A percentile compares a stretch with the other conserved stretches of the same genome.
Evolutionary conservation across 768 basidiomycete genomes (phyloP).

Genomic region (Boletus tomentosulus): DNA sequence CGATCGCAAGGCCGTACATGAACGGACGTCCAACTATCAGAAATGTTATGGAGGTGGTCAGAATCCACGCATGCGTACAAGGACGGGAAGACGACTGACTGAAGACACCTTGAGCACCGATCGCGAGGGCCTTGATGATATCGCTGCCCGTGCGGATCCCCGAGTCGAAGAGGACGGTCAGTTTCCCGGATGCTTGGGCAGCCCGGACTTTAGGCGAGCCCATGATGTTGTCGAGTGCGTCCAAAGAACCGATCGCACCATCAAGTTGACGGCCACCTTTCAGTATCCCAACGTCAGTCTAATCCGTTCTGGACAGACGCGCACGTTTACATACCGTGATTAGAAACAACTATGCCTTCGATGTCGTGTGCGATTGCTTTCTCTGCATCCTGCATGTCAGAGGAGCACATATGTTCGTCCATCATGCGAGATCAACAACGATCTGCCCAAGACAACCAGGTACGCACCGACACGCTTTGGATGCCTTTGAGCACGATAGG

Average conservation of each 20-base stretch:
- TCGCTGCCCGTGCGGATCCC: slow-evolving; percentile 84
- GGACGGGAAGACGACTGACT: slow-evolving; percentile 40
- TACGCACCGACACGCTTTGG: slow-evolving; percentile 52
- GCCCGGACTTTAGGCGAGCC: slow-evolving; percentile 52
- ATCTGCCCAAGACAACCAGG: not conserved
- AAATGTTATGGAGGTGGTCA: not conserved
- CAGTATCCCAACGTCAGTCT: not conserved
- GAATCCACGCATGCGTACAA: not conserved
- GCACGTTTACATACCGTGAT: slow-evolving; percentile 27
- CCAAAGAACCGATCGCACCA: slow-evolving; percentile 72
- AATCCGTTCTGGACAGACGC: not conserved
- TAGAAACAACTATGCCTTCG: slow-evolving; percentile 46
- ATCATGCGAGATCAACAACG: not conserved
- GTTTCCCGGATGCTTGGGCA: slow-evolving; percentile 56
- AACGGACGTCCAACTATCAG: slow-evolving; percentile 64
- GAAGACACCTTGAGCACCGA: slow-evolving; percentile 80
- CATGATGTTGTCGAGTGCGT: slow-evolving; percentile 67
- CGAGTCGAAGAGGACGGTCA: slow-evolving; percentile 65
- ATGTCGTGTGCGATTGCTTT: slow-evolving; percentile 41
- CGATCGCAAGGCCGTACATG: slow-evolving; percentile 68
- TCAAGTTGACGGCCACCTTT: slow-evolving; percentile 76
- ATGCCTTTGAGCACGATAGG: slow-evolving; percentile 78
- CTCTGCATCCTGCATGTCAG: slow-evolving; percentile 41
- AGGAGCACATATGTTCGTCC: not conserved
- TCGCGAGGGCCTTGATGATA: slow-evolving; percentile 77